These are phyloP conservation scores for Rhodamnia argentea DNA, from an alignment of 345 rosid species.

Conservation along the genomic window DNA sequence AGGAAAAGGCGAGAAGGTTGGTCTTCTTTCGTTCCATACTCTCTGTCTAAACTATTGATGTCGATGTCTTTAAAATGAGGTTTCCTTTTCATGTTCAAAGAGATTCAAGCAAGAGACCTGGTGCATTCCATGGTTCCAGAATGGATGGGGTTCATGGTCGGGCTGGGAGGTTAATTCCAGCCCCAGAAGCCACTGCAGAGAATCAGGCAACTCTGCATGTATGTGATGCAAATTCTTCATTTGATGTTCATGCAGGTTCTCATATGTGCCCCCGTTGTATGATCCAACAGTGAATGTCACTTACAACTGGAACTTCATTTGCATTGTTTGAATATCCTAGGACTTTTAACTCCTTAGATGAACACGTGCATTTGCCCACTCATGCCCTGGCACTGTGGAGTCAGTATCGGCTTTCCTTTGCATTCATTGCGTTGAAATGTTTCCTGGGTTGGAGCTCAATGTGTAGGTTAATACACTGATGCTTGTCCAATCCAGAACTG, in stretches of 20 bases:
- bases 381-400: neutral
- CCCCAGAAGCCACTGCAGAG: slow-evolving; percentile 92
- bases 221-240: neutral
- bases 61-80: neutral
- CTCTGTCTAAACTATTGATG: neutral
- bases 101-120: slow-evolving; percentile 36
- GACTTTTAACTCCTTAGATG: neutral
- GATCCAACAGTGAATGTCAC: neutral
- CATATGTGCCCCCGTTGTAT: neutral
- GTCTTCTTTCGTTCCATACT: slow-evolving; percentile 1
- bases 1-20: slow-evolving; percentile 80
- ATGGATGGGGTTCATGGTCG: slow-evolving; percentile 26
- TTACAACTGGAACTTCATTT: neutral
- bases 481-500: neutral
- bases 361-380: neutral
- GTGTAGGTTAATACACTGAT: neutral
- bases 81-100: slow-evolving; percentile 30
- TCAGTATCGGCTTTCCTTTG: neutral
- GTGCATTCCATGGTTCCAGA: slow-evolving; percentile 47
- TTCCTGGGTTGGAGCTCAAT: neutral
- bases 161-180: slow-evolving; percentile 56
- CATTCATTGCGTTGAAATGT: neutral
- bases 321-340: neutral
- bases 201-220: slow-evolving; percentile 60
- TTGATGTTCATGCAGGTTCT: neutral